These are phyloP conservation scores for Cercospora zeina DNA, from an alignment of 2,329 filamentous ascomycete species.

Conservation along the genomic window DNA sequence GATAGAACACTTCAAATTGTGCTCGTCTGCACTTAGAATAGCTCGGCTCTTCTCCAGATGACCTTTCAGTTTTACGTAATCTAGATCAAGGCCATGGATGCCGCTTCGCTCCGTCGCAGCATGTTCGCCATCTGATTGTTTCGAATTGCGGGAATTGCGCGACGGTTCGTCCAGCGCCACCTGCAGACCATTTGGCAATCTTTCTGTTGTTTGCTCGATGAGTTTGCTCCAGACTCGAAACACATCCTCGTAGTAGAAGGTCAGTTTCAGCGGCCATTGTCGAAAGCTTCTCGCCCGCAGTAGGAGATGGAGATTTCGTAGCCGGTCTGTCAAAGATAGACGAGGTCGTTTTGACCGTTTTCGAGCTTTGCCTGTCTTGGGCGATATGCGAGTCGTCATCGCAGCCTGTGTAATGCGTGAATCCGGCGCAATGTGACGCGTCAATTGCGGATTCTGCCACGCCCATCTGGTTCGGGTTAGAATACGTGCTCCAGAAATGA, in stretches of 20 bases:
- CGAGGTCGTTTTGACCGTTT: constrained; percentile 59
- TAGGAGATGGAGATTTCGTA: constrained; percentile 80
- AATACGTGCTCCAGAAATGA: background rate
- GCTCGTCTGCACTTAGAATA: constrained; percentile 44
- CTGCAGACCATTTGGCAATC: constrained; percentile 51
- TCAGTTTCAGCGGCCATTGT: constrained; percentile 77
- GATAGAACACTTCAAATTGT: constrained; percentile 48
- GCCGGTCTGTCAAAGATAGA: constrained; percentile 63
- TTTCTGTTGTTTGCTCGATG: constrained; percentile 52
- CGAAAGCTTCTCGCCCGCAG: constrained; percentile 76
- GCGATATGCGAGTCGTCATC: constrained; percentile 39
- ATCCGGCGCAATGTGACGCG: constrained; percentile 70
- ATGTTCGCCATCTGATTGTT: constrained; percentile 9
- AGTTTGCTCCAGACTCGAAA: constrained; percentile 67
- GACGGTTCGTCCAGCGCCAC: constrained; percentile 42
- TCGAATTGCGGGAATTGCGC: constrained; percentile 20
- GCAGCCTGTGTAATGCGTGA: constrained; percentile 58
- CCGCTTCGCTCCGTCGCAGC: constrained; percentile 29
- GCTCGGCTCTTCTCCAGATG: constrained; percentile 55
- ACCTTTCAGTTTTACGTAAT: constrained; percentile 53
- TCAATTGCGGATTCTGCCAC: constrained; percentile 79
- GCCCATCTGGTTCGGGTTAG: constrained; percentile 67
- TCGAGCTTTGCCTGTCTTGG: constrained; percentile 44
- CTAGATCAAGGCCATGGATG: constrained; percentile 53
- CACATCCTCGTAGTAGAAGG: constrained; percentile 74